Conservation (phyloP, 345 rosid genomes). For the Clausena lansium region DNA sequence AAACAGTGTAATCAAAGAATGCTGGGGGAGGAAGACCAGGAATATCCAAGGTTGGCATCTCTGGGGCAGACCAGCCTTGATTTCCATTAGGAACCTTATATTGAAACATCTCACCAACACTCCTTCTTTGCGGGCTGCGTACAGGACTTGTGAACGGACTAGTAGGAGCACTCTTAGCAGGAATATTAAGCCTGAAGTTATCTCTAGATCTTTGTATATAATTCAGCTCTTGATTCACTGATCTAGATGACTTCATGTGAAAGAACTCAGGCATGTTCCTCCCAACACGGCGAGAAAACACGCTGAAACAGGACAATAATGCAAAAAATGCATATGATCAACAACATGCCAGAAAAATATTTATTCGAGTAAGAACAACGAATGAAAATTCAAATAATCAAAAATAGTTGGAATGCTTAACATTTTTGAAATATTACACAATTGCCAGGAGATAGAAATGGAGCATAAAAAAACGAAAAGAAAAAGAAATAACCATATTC, state of each 20-base stretch:
- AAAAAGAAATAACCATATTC: background rate
- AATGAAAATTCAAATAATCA: background rate
- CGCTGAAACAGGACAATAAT: conserved; percentile 29
- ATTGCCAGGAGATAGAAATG: background rate
- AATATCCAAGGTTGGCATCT: conserved; percentile 52
- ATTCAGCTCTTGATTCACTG: conserved; percentile 27
- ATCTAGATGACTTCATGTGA: conserved; percentile 21
- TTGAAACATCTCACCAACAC: conserved; percentile 37
- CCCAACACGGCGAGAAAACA: conserved; percentile 26
- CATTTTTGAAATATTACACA: too few species aligned
- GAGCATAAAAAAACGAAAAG: background rate
- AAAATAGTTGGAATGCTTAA: background rate
- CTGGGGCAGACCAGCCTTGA: conserved; percentile 85
- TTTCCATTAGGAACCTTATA: conserved; percentile 42
- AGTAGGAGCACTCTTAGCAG: conserved; percentile 64
- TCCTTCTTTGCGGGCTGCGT: conserved; percentile 51
- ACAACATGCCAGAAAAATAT: background rate
- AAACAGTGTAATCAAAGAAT: conserved; percentile 39
- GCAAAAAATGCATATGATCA: background rate
- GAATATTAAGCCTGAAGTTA: conserved; percentile 43
- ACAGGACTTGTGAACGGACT: conserved; percentile 63
- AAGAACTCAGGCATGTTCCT: conserved; percentile 42
- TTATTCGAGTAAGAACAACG: background rate
- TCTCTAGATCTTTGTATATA: conserved; percentile 29
- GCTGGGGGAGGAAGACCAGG: conserved; percentile 63